phyloP scores from a whole-genome alignment of 108 stramenopile genomes.

The Nannochloropsis gaditana region DNA sequence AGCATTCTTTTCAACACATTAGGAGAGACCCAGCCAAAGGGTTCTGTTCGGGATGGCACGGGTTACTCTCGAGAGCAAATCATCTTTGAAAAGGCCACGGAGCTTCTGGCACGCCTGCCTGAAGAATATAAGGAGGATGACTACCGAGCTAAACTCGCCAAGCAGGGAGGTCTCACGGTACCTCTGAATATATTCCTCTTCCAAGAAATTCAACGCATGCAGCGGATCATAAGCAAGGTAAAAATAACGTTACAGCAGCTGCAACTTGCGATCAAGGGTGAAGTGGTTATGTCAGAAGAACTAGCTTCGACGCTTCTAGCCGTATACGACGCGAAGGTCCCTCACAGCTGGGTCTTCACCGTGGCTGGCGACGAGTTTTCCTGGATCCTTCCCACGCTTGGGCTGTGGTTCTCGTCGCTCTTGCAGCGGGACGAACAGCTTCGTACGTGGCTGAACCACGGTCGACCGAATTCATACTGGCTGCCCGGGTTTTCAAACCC shows the following conservation, averaged over 20 bases:
- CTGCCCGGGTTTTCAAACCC: conserved; percentile 82
- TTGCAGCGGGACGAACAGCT: conserved; percentile 70
- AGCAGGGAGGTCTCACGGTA: conserved; percentile 68
- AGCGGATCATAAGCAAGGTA: conserved; percentile 69
- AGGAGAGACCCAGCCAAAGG: conserved; percentile 77
- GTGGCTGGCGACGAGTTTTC: conserved; percentile 79
- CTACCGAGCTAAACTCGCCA: conserved; percentile 68
- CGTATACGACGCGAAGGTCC: conserved; percentile 70
- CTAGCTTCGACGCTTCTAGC: conserved; percentile 68
- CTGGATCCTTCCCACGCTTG: conserved; percentile 72
- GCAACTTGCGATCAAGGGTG: conserved; percentile 76
- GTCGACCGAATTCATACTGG: conserved; percentile 69
- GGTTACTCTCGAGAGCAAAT: conserved; percentile 67
- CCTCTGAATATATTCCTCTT: conserved; percentile 82
- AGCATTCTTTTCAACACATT: conserved; percentile 67
- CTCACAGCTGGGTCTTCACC: conserved; percentile 71
- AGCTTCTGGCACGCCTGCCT: conserved; percentile 66
- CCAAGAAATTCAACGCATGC: conserved; percentile 77
- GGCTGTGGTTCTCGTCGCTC: conserved; percentile 75
- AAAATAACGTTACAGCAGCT: conserved; percentile 68
- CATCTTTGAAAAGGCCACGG: conserved; percentile 66
- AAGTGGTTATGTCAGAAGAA: conserved; percentile 77
- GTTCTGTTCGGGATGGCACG: conserved; percentile 60
- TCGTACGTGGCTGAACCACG: conserved; percentile 65
- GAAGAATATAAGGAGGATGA: conserved; percentile 76